Conservation (phyloP, 208 protist genomes). For the Wallacemonas rigidus region DNA sequence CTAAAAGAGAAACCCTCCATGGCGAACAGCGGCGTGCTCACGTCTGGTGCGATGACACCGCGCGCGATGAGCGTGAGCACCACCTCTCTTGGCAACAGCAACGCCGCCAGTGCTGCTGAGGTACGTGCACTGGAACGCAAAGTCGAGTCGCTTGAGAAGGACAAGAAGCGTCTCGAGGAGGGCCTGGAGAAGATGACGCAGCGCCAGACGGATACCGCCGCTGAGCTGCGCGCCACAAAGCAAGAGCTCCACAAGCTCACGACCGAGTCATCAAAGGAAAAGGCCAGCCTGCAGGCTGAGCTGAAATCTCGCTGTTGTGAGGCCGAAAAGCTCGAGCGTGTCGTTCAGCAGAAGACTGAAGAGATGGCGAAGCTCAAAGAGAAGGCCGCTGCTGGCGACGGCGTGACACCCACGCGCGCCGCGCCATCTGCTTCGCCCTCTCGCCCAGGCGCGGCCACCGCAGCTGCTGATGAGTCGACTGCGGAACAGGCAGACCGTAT, state of each 20-base stretch:
- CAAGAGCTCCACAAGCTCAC: background rate
- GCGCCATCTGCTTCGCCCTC: too few relatives aligned
- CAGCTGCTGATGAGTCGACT: too few relatives aligned
- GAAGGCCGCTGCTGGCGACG: slow-evolving; percentile 16
- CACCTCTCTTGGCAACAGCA: background rate
- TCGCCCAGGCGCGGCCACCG: too few relatives aligned
- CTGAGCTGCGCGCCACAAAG: background rate
- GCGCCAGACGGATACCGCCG: background rate
- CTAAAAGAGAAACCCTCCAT: slow-evolving; percentile 5
- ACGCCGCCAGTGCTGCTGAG: background rate
- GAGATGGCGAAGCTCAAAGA: slow-evolving; percentile 19
- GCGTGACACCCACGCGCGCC: background rate
- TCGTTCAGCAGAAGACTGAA: slow-evolving; percentile 1
- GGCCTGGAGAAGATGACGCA: slow-evolving; percentile 23
- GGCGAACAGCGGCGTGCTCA: slow-evolving; percentile 1
- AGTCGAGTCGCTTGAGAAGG: slow-evolving; percentile 17
- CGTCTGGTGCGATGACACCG: slow-evolving; percentile 12
- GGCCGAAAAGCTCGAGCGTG: slow-evolving; percentile 14
- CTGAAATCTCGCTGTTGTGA: background rate
- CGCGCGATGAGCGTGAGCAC: background rate
- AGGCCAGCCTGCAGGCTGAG: slow-evolving; percentile 4
- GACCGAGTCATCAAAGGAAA: slow-evolving; percentile 3
- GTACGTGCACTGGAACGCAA: slow-evolving; percentile 6
- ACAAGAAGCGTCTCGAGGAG: slow-evolving; percentile 10
- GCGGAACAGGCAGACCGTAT: slow-evolving; percentile 6